Base-by-base conservation (phyloP, 192 early-diverging fungal species). In the Dispira simplex region DNA sequence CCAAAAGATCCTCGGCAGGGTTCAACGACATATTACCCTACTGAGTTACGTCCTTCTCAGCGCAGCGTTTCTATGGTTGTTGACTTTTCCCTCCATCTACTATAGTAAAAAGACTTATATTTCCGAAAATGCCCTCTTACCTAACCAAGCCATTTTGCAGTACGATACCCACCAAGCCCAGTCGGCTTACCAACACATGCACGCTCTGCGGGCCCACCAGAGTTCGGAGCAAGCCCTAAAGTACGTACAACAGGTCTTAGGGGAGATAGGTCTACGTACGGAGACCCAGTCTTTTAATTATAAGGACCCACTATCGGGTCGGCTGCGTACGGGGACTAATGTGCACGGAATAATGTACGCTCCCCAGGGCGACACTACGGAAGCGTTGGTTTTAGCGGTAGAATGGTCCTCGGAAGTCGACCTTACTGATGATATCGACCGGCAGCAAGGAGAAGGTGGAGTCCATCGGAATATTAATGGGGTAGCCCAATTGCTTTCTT, bases 301-400 rank as follows among this genome's bases (percentile, higher is more conserved):
- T 44, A 64, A 63, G 32, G 65, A 73, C 8, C 13, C 46, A 1
- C 20, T 64, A 5, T n/a, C 32, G 16, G 26, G 26, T 32, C 53
- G 39, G 51, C 12, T 46, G 18, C 62, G 65, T 46, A 55, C 65
- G 44, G 88, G 88, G 3, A 75, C 77, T 11, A 93, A 95, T 69
- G 83, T 86, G 20, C 90, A 90, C 68, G 92, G 87, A 9, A 77
- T 95, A 11, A 73, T 85, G 51, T 73, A 86, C 20, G 88, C 95
- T 18, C 87, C 90, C 8, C 75, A 92, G 11, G 82, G 84, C 56
- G 90, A 95, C 65, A 87, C 89, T 5, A 93, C 90, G 14, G 95
- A 97, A 71, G 85, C 91, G 13, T 67, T 97, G 26, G 77, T 95
- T 10, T 66, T 97, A 14, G 86, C 85, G 26, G 90, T 91, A 11